A percentile compares a stretch with the other conserved stretches of the same genome.
phyloP scores from a whole-genome alignment of 2,329 filamentous ascomycete species.

The Leptodontidium sp. region DNA sequence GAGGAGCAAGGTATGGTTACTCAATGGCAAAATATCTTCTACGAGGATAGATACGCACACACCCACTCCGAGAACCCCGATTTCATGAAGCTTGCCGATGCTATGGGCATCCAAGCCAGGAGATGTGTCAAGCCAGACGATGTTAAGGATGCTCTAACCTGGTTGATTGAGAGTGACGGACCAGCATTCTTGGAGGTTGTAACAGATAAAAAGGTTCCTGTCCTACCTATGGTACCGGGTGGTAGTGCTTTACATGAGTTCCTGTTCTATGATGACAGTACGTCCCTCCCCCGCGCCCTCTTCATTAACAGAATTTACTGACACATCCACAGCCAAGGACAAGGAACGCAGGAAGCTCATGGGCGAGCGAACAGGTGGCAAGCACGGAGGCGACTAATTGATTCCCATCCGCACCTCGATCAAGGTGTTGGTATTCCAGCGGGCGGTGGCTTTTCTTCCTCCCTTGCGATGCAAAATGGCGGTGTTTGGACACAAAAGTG shows the following conservation, averaged over 20 bases:
- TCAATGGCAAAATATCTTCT: conserved; percentile 98
- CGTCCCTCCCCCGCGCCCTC: conserved; percentile 46
- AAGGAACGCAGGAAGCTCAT: conserved; percentile 72
- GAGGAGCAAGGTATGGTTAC: conserved; percentile 99
- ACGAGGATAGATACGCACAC: conserved; percentile 90
- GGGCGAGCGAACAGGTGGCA: conserved; percentile 62
- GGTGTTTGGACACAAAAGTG: conserved; percentile 20
- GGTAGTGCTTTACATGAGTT: conserved; percentile 92
- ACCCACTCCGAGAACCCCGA: conserved; percentile 96
- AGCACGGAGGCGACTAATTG: conserved; percentile 36
- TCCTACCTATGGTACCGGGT: conserved; percentile 96
- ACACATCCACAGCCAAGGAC: conserved; percentile 66
- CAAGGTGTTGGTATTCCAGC: conserved; percentile 7
- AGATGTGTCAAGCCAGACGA: conserved; percentile 79
- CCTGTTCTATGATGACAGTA: conserved; percentile 83
- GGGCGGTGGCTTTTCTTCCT: neutral
- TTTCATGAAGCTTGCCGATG: conserved; percentile 90
- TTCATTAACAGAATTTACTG: conserved; percentile 44
- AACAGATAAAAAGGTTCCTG: conserved; percentile 90
- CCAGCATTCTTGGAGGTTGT: conserved; percentile 92
- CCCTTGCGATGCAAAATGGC: conserved; percentile 7
- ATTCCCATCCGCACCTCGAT: conserved; percentile 5
- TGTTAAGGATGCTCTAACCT: conserved; percentile 79
- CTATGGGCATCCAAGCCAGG: conserved; percentile 85
- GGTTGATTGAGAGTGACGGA: conserved; percentile 90